These are phyloP conservation scores for Ustilago curta DNA, from an alignment of 1,284 basidiomycete species.

Conservation along the genomic window DNA sequence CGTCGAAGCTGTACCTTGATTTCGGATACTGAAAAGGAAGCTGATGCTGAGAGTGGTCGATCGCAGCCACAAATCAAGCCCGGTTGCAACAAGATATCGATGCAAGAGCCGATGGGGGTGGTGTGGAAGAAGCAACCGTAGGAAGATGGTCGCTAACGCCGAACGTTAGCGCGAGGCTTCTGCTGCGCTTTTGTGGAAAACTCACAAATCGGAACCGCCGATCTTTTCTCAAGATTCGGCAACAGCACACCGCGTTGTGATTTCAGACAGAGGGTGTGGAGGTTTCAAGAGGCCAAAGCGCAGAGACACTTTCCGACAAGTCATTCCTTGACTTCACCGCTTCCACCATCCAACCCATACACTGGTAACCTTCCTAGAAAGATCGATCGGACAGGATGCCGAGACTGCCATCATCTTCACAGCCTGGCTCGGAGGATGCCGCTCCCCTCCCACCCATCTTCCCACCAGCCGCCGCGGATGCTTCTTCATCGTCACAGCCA, in stretches of 20 bases:
- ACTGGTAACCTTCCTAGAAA: not conserved
- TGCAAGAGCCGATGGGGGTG: no score
- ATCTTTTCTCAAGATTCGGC: conserved; percentile 2
- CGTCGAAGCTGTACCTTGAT: no score
- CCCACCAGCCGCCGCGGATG: conserved; percentile 7
- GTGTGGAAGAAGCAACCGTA: not conserved
- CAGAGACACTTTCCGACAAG: not conserved
- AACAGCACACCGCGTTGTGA: conserved; percentile 14
- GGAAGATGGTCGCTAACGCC: not conserved
- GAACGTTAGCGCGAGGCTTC: not conserved
- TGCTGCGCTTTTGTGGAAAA: conserved; percentile 13
- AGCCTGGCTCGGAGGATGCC: conserved; percentile 1
- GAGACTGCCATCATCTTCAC: conserved; percentile 19
- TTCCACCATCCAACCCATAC: not conserved
- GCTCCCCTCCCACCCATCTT: conserved; percentile 1
- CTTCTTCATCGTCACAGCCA: conserved; percentile 4
- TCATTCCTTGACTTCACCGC: not conserved
- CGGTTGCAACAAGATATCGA: no score
- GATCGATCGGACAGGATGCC: conserved; percentile 15
- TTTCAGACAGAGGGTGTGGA: conserved; percentile 18
- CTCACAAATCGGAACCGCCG: conserved; percentile 35
- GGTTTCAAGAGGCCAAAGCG: conserved; percentile 4
- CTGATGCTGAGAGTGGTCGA: not conserved
- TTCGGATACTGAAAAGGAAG: no score
- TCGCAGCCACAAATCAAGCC: not conserved